Evolutionary conservation across 495 filamentous ascomycete species (phyloP).

Genomic region (Lasiosphaeris hirsuta): DNA sequence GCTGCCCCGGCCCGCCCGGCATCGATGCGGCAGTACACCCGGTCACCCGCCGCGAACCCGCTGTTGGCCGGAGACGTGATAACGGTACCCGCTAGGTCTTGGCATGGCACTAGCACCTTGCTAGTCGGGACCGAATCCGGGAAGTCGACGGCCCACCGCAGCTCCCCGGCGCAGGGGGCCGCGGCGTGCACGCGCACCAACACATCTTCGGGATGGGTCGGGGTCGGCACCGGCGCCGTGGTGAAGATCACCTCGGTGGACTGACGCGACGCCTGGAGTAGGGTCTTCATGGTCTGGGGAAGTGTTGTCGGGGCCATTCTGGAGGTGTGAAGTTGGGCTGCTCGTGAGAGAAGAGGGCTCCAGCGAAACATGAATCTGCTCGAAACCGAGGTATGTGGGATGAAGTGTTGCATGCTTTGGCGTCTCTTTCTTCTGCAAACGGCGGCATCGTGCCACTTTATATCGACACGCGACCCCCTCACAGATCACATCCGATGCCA

Average conservation of each 20-base stretch:
- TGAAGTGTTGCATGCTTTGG: too few species aligned
- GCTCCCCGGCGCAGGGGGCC: slow-evolving; percentile 56
- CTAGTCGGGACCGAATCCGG: slow-evolving; percentile 38
- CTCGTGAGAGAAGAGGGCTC: neutral
- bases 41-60: slow-evolving; percentile 50
- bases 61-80: slow-evolving; percentile 46
- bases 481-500: too few species aligned
- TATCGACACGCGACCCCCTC: too few species aligned
- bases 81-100: slow-evolving; percentile 48
- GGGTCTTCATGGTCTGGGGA: slow-evolving; percentile 27
- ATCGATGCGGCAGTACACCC: slow-evolving; percentile 54
- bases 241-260: slow-evolving; percentile 22
- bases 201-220: slow-evolving; percentile 45
- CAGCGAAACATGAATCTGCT: too few species aligned
- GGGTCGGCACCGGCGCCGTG: slow-evolving; percentile 26
- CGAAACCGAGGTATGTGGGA: too few species aligned
- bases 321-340: neutral
- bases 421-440: too few species aligned
- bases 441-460: too few species aligned
- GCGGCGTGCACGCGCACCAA: slow-evolving; percentile 57
- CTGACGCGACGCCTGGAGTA: slow-evolving; percentile 28
- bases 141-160: slow-evolving; percentile 45
- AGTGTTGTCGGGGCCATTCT: slow-evolving; percentile 21
- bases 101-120: slow-evolving; percentile 49
- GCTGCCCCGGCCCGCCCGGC: slow-evolving; percentile 52